phyloP scores from a whole-genome alignment of 2,329 filamentous ascomycete genomes.

The Pseudogymnoascus sp. region DNA sequence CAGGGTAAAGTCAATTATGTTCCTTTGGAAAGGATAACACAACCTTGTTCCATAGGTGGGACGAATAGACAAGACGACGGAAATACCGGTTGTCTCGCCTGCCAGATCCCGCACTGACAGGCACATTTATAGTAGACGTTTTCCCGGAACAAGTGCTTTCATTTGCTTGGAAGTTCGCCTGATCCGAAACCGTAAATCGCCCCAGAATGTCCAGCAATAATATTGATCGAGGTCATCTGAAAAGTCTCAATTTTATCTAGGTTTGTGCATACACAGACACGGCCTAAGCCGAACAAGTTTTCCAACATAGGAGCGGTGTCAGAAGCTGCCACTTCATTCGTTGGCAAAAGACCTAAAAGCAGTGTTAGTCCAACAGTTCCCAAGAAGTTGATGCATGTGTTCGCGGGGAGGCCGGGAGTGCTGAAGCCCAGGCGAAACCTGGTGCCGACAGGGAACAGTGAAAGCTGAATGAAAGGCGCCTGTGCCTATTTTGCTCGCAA shows the following conservation, averaged over 20 bases:
- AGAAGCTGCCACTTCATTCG: background rate
- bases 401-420: background rate
- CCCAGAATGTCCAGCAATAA: background rate
- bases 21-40: background rate
- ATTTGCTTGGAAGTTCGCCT: background rate
- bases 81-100: conserved; percentile 4
- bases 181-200: background rate
- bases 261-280: background rate
- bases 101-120: background rate
- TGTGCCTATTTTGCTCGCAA: background rate
- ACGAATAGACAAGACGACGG: background rate
- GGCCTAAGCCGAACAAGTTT: background rate
- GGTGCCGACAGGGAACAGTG: background rate
- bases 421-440: background rate
- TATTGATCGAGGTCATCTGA: background rate
- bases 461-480: background rate
- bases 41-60: background rate
- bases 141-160: background rate
- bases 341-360: background rate
- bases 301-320: background rate
- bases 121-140: background rate
- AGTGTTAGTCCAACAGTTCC: background rate
- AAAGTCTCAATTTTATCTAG: conserved; percentile 2
- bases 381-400: background rate
- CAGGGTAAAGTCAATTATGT: background rate